Base-by-base conservation (phyloP, 1,139 yeast species). In the Entelexis sorbosivorans region DNA sequence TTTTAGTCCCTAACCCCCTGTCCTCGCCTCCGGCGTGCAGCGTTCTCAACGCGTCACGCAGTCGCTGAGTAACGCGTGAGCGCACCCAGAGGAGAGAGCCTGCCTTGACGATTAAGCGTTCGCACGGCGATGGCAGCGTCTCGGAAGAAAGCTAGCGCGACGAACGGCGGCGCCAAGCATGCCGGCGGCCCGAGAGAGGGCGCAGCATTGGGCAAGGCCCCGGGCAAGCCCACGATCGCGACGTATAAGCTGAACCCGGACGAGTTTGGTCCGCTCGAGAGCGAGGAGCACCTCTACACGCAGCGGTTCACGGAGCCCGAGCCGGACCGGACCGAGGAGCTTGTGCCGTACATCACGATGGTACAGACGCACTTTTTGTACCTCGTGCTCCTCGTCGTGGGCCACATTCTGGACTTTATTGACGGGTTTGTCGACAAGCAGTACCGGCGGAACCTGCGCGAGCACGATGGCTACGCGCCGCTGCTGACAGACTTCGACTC, bases 401-500 rank as follows among this genome's bases (percentile, higher is more conserved):
- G 99, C 38, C 96, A 91, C 64, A 70, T 88, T 38, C 79, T 89
- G 60, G 99, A 91, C 69, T 89, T 82, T 64, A 76, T 87, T 56
- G 96, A 95, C 48, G 78, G 83, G 64, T 70, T 73, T 28, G 82
- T 89, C 65, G 49, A 76, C 62, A 82, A 85, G 24, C 73, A 77
- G 49, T 56, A 82, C 81, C 65, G 70, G 71, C 48, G 44, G 82
- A 85, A 24, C 60, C 73, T 89, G 55, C 71, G 82, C 50, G 93
- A 85, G 63, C 74, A 76, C 57, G 81, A 91, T 64, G 99, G 99
- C 1, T 82, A 86, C 63, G 97, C 98, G 33, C 97, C 99, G 38
- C 82, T 96, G 83, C 85, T 83, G 61, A 85, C 93, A 45, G 93
- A 88, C 47, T 89, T 91, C 66, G 99, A 91, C 67, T 80, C 86